These are phyloP conservation scores for Pseudofabraea citricarpa DNA, from an alignment of 2,329 filamentous ascomycete species.

Conservation along the genomic window DNA sequence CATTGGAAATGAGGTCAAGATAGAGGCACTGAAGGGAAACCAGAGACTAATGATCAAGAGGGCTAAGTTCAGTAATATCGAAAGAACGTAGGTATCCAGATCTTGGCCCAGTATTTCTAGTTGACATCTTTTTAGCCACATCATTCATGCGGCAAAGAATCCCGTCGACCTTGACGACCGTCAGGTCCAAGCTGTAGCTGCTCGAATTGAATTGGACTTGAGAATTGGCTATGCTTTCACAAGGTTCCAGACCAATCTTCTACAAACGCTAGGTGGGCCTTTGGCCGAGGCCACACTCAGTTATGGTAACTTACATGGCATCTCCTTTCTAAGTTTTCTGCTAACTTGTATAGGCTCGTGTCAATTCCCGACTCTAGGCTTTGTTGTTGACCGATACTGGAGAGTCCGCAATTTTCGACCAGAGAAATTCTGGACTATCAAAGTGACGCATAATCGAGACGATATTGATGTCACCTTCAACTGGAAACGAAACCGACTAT, in stretches of 20 bases:
- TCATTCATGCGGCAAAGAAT: conserved; percentile 74
- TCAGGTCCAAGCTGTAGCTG: conserved; percentile 81
- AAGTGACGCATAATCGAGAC: conserved; percentile 72
- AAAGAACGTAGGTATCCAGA: conserved; percentile 62
- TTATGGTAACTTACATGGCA: conserved; percentile 57
- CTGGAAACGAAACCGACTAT: conserved; percentile 79
- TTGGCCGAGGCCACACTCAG: conserved; percentile 65
- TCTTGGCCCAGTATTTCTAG: conserved; percentile 6
- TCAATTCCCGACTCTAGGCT: conserved; percentile 93
- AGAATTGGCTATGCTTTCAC: conserved; percentile 92
- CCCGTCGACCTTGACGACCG: conserved; percentile 76
- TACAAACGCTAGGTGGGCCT: conserved; percentile 67
- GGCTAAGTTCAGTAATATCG: conserved; percentile 93
- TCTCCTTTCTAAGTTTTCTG: conserved; percentile 1
- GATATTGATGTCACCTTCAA: conserved; percentile 75
- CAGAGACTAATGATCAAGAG: conserved; percentile 71
- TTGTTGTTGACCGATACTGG: conserved; percentile 95
- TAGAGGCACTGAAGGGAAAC: conserved; percentile 73
- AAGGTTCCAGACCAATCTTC: conserved; percentile 73
- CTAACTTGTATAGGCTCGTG: conserved; percentile 59
- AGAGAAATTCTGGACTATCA: conserved; percentile 91
- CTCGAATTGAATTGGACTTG: conserved; percentile 88
- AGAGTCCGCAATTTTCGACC: conserved; percentile 90
- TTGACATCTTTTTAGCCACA: conserved; percentile 54
- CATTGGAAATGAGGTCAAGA: conserved; percentile 86